Evolutionary conservation across 2,329 filamentous ascomycete genomes (phyloP).

Genomic region (Colletotrichum sp.): DNA sequence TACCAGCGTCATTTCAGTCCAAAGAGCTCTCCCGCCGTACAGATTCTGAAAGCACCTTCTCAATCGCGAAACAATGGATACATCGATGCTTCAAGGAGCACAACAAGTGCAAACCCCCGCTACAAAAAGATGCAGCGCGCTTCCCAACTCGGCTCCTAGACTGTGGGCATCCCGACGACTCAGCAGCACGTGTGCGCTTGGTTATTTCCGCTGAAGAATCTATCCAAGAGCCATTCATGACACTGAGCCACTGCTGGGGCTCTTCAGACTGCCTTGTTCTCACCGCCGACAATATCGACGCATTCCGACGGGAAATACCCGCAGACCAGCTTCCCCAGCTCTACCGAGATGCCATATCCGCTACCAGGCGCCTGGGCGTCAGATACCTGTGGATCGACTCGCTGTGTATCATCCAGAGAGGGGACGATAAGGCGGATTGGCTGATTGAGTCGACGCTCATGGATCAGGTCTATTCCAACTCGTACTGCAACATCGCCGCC

Average conservation of each 20-base stretch:
- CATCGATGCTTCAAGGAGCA: not conserved
- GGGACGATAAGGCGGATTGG: not conserved
- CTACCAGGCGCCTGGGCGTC: not conserved
- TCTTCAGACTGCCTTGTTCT: not conserved
- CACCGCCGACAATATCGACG: not conserved
- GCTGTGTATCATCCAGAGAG: not conserved
- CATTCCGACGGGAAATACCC: not conserved
- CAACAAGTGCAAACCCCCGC: not conserved
- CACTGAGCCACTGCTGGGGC: not conserved
- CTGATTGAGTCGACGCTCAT: not conserved
- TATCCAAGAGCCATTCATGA: not conserved
- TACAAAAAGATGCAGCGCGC: not conserved
- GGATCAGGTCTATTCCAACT: not conserved
- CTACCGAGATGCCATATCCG: not conserved
- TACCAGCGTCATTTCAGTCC: accelerated
- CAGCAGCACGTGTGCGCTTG: not conserved
- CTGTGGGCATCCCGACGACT: accelerated
- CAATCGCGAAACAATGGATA: not conserved
- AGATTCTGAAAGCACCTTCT: not conserved
- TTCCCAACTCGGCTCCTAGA: not conserved
- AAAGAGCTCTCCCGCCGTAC: not conserved
- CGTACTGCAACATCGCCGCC: not conserved
- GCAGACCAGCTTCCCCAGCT: not conserved
- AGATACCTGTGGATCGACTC: not conserved
- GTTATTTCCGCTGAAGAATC: not conserved